Evolutionary conservation across 768 basidiomycete genomes (phyloP).

Genomic region (Lenzites betulinus): DNA sequence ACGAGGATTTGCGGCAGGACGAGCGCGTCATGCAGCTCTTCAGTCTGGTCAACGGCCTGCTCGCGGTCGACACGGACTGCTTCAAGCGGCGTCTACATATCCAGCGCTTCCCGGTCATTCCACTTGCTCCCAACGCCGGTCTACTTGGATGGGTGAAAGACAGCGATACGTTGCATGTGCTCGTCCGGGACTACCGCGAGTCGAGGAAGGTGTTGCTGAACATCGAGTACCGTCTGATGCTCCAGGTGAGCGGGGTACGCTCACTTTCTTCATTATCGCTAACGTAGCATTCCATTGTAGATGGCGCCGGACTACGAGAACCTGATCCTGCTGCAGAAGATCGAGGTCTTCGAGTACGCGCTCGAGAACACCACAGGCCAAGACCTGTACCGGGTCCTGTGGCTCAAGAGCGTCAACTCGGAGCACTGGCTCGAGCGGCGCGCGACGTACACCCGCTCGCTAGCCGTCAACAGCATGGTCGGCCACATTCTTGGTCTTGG

Average conservation of each 20-base stretch:
- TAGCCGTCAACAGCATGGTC: constrained; percentile 98
- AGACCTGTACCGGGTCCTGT: constrained; percentile 93
- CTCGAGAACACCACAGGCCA: constrained; percentile 98
- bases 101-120: constrained; percentile 90
- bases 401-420: constrained; percentile 94
- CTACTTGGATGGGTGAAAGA: constrained; percentile 94
- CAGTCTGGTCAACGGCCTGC: constrained; percentile 92
- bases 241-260: constrained; percentile 60
- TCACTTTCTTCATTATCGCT: neutral
- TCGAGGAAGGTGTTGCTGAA: constrained; percentile 95
- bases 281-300: constrained; percentile 41
- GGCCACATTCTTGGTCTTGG: constrained; percentile 97
- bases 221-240: constrained; percentile 98
- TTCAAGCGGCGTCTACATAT: constrained; percentile 97
- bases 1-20: constrained; percentile 98
- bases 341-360: constrained; percentile 99
- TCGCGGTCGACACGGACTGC: constrained; percentile 90
- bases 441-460: constrained; percentile 92
- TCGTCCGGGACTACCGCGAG: constrained; percentile 95
- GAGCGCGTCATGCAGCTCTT: constrained; percentile 99
- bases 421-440: constrained; percentile 98
- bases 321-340: constrained; percentile 91
- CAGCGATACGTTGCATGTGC: constrained; percentile 93
- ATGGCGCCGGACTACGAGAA: constrained; percentile 99
- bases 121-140: constrained; percentile 94